phyloP scores from a whole-genome alignment of 805 yeast genomes.

The Kodamaea fukazawae region DNA sequence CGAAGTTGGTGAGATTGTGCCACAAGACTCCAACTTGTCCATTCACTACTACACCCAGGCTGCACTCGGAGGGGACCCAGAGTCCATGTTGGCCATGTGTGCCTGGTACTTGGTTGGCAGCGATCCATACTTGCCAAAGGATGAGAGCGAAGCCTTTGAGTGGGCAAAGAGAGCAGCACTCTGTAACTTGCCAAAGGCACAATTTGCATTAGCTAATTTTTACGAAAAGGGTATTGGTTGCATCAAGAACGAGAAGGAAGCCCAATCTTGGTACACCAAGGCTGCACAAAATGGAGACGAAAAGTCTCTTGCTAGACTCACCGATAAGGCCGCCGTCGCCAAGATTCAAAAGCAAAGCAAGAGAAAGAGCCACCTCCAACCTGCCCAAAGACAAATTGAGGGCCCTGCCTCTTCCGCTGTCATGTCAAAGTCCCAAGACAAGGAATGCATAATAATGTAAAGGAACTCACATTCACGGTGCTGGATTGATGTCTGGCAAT shows the following conservation, averaged over 20 bases:
- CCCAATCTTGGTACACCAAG: constrained; percentile 70
- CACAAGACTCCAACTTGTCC: constrained; percentile 76
- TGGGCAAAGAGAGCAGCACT: constrained; percentile 92
- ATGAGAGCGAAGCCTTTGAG: constrained; percentile 83
- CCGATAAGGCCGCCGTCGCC: constrained; percentile 30
- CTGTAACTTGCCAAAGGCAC: constrained; percentile 74
- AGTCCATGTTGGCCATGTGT: constrained; percentile 88
- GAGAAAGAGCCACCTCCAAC: constrained; percentile 20
- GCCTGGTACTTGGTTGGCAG: constrained; percentile 96
- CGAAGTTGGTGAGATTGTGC: constrained; percentile 74
- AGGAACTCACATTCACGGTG: not conserved
- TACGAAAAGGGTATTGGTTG: constrained; percentile 89
- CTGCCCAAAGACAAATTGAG: constrained; percentile 4
- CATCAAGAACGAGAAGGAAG: constrained; percentile 50
- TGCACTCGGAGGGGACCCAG: constrained; percentile 82
- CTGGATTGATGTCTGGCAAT: too few relatives aligned
- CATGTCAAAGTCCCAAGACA: constrained; percentile 28
- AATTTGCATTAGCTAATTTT: constrained; percentile 79
- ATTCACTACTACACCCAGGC: constrained; percentile 93
- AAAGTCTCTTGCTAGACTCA: constrained; percentile 33
- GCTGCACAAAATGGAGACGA: constrained; percentile 63
- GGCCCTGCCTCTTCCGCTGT: constrained; percentile 10
- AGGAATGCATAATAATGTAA: constrained; percentile 46
- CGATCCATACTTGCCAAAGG: constrained; percentile 74
- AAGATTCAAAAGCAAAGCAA: constrained; percentile 29